These are phyloP conservation scores for Cryphonectria nitschkei DNA, from an alignment of 2,329 filamentous ascomycete species.

Conservation along the genomic window DNA sequence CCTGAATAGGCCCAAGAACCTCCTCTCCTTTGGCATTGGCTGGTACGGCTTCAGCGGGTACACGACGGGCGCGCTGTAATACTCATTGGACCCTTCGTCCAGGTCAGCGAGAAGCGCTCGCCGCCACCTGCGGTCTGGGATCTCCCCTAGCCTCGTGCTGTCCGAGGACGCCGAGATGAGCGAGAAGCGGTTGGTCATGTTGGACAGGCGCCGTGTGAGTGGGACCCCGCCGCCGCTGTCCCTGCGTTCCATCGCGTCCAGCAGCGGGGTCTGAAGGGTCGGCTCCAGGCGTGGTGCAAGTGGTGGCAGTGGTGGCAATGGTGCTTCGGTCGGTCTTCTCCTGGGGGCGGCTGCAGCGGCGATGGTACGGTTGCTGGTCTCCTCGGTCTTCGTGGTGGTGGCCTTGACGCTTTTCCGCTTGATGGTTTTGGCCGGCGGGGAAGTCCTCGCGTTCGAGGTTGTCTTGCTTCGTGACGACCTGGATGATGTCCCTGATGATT, in stretches of 20 bases:
- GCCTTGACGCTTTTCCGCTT: slow-evolving; percentile 4
- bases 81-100: slow-evolving; percentile 33
- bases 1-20: slow-evolving; percentile 38
- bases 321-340: not conserved
- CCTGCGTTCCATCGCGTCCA: slow-evolving; percentile 16
- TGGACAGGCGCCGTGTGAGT: slow-evolving; percentile 18
- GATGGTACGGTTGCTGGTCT: not conserved
- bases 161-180: slow-evolving; percentile 37
- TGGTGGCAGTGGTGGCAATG: not conserved
- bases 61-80: slow-evolving; percentile 38
- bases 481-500: not conserved
- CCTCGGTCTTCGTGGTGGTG: not conserved
- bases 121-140: slow-evolving; percentile 38
- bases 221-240: not conserved
- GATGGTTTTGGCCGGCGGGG: not conserved
- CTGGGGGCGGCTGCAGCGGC: not conserved
- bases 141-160: slow-evolving; percentile 43
- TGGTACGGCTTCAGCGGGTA: slow-evolving; percentile 40
- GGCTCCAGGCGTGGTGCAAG: slow-evolving; percentile 5
- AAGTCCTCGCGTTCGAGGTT: not conserved
- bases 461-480: not conserved
- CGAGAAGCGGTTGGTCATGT: slow-evolving; percentile 35
- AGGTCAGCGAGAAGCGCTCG: slow-evolving; percentile 17
- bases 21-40: slow-evolving; percentile 33
- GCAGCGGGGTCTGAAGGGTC: slow-evolving; percentile 21